Evolutionary conservation across 2,329 filamentous ascomycete species (phyloP).

Genomic region (Aspergillus pseudoglaucus): DNA sequence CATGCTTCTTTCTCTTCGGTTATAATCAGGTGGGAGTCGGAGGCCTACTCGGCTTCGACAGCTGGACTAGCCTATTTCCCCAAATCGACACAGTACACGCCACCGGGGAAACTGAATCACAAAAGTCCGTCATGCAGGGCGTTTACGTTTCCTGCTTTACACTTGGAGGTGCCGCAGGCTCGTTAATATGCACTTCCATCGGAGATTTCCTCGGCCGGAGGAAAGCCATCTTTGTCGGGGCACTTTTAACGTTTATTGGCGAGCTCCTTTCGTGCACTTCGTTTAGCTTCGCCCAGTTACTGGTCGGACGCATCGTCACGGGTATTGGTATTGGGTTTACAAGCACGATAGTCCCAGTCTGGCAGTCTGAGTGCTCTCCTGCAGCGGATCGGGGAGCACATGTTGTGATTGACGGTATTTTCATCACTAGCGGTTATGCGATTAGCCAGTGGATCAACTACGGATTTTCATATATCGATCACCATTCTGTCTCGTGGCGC

Average conservation of each 20-base stretch:
- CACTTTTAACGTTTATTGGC: constrained; percentile 39
- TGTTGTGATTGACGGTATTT: constrained; percentile 49
- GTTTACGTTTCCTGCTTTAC: not conserved
- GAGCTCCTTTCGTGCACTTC: constrained; percentile 16
- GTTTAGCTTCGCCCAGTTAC: constrained; percentile 41
- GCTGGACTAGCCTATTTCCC: constrained; percentile 1
- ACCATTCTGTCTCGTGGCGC: constrained; percentile 33
- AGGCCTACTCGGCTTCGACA: constrained; percentile 3
- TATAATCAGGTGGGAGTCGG: constrained; percentile 6
- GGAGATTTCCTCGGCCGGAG: constrained; percentile 23
- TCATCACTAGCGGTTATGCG: constrained; percentile 29
- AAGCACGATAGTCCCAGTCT: constrained; percentile 43
- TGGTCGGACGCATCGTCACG: constrained; percentile 43
- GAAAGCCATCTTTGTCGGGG: constrained; percentile 47
- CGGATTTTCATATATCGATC: constrained; percentile 13
- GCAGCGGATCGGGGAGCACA: constrained; percentile 51
- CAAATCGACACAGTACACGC: not conserved
- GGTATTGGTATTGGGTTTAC: constrained; percentile 48
- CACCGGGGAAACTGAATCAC: not conserved
- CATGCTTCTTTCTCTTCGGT: constrained; percentile 2
- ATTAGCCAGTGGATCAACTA: constrained; percentile 22
- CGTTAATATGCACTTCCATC: not conserved
- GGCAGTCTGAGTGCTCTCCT: constrained; percentile 43
- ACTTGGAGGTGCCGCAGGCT: not conserved
- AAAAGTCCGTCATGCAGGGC: not conserved